These are phyloP conservation scores for Pythium aquatile DNA, from an alignment of 352 stramenopile species.

Conservation along the genomic window DNA sequence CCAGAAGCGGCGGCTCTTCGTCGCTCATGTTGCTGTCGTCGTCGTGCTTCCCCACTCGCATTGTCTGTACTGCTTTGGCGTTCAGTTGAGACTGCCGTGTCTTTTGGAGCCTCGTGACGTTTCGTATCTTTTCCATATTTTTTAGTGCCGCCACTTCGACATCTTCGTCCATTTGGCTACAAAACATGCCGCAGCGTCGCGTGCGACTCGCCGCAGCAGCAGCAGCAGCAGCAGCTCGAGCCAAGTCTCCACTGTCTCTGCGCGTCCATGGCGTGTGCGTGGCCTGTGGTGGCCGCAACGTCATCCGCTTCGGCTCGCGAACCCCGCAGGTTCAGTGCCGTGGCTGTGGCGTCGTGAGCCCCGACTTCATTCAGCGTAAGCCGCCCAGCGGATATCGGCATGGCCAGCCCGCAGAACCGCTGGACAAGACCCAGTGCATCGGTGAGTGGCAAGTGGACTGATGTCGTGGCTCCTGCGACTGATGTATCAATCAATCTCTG, in stretches of 20 bases:
- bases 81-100: background rate
- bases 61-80: background rate
- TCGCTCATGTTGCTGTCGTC: conserved; percentile 20
- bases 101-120: background rate
- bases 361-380: conserved; percentile 42
- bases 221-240: background rate
- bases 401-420: conserved; percentile 22
- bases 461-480: background rate
- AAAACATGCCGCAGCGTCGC: conserved; percentile 4
- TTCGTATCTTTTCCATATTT: conserved; percentile 13
- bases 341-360: conserved; percentile 45
- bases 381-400: conserved; percentile 17
- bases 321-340: conserved; percentile 42
- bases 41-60: background rate
- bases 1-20: conserved; percentile 53
- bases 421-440: conserved; percentile 32
- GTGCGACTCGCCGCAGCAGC: conserved; percentile 2
- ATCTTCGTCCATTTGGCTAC: background rate
- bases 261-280: conserved; percentile 46
- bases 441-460: conserved; percentile 2
- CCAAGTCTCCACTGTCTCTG: conserved; percentile 16
- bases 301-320: conserved; percentile 14
- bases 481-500: background rate
- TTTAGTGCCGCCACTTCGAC: background rate
- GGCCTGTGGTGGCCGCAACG: conserved; percentile 46